Conservation (phyloP, 192 early-diverging fungal genomes). For the Coemansia asiatica region DNA sequence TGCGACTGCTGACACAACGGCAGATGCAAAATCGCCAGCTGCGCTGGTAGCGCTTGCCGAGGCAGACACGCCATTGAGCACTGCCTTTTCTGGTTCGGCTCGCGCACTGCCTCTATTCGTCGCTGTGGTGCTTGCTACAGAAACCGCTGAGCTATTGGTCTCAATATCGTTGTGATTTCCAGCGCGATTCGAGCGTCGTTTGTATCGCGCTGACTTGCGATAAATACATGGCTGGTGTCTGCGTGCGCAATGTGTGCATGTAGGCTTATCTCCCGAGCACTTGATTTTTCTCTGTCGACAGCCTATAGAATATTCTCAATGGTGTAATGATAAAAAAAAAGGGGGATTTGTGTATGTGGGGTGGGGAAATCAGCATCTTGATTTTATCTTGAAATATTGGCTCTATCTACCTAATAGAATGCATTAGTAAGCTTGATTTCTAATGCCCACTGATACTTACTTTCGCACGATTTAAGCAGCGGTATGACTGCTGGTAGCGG, state of each 20-base stretch:
- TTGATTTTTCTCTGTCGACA: slow-evolving; percentile 55
- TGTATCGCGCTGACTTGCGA: slow-evolving; percentile 55
- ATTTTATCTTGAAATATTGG: neutral
- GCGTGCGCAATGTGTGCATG: slow-evolving; percentile 48
- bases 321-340: too few species aligned
- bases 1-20: neutral
- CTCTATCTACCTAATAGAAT: neutral
- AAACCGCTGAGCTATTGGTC: neutral
- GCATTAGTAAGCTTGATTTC: neutral
- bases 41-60: neutral
- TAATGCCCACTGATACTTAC: slow-evolving; percentile 21
- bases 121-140: neutral
- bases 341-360: too few species aligned
- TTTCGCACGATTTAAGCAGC: slow-evolving; percentile 56
- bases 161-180: neutral
- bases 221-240: slow-evolving; percentile 55
- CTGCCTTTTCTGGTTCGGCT: neutral
- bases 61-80: neutral
- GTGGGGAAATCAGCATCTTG: neutral
- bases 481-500: slow-evolving; percentile 32
- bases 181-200: slow-evolving; percentile 31
- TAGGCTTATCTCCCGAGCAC: slow-evolving; percentile 53
- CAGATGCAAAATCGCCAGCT: neutral
- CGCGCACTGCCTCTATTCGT: neutral
- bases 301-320: slow-evolving; percentile 34